phyloP scores from a whole-genome alignment of 805 yeast genomes.

The Teunomyces gatunensis region DNA sequence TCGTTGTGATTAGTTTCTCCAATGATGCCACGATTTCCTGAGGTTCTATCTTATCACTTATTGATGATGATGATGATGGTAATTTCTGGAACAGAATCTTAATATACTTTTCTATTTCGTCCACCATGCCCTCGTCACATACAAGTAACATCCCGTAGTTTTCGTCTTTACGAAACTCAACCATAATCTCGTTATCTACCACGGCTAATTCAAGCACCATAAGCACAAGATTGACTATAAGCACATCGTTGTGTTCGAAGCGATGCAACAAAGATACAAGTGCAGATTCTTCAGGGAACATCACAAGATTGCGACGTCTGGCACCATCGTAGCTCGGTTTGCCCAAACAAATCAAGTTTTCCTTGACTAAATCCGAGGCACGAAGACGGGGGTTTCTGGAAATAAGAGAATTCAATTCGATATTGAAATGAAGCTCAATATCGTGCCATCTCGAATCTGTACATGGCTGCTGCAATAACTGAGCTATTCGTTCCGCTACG shows the following conservation, averaged over 20 bases:
- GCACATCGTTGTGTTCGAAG: conserved; percentile 23
- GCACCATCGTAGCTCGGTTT: neutral
- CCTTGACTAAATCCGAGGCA: conserved; percentile 34
- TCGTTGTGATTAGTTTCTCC: conserved; percentile 4
- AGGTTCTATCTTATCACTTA: conserved; percentile 8
- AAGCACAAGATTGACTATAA: conserved; percentile 30
- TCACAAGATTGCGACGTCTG: neutral
- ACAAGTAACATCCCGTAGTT: conserved; percentile 25
- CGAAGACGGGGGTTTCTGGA: conserved; percentile 25
- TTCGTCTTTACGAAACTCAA: conserved; percentile 31
- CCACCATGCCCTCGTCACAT: conserved; percentile 25
- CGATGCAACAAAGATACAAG: neutral
- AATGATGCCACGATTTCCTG: neutral
- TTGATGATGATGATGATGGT: neutral
- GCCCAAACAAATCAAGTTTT: conserved; percentile 32
- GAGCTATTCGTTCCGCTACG: conserved; percentile 23
- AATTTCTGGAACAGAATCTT: conserved; percentile 11
- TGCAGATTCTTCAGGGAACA: neutral
- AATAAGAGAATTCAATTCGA: conserved; percentile 36
- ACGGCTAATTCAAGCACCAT: conserved; percentile 21
- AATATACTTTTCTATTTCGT: conserved; percentile 28
- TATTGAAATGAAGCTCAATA: conserved; percentile 16
- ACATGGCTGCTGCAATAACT: neutral
- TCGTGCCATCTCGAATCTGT: neutral
- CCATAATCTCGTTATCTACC: conserved; percentile 12